phyloP scores from a whole-genome alignment of 2,329 filamentous ascomycete genomes.

The Penicillium polonicum region DNA sequence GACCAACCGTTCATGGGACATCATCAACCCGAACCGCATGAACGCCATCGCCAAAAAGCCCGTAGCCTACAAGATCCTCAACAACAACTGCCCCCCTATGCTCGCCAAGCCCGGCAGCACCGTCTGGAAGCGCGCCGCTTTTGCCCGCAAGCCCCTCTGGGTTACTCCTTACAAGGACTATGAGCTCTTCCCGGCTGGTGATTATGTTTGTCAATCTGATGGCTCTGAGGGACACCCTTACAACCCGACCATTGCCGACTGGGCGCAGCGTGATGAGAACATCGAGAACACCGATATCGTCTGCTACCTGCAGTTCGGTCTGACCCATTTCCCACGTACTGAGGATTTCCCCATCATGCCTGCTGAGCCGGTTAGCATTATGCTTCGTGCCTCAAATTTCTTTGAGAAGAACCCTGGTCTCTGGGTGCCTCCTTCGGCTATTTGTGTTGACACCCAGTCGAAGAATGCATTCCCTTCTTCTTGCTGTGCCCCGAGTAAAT shows the following conservation, averaged over 20 bases:
- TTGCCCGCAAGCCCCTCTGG: conserved; percentile 59
- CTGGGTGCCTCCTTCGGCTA: conserved; percentile 51
- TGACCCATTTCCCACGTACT: conserved; percentile 52
- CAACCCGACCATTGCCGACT: conserved; percentile 46
- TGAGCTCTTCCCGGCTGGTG: conserved; percentile 60
- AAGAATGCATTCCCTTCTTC: conserved; percentile 28
- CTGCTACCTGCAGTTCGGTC: conserved; percentile 57
- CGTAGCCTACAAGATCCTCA: conserved; percentile 30
- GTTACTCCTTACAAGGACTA: conserved; percentile 58
- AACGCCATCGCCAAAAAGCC: conserved; percentile 27
- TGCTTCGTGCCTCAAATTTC: conserved; percentile 60
- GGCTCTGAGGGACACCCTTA: conserved; percentile 36
- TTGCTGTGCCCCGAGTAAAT: conserved; percentile 21
- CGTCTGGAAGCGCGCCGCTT: conserved; percentile 59
- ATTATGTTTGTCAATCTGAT: conserved; percentile 61
- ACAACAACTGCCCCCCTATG: conserved; percentile 34
- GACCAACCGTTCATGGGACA: conserved; percentile 42
- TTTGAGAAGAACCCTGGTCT: conserved; percentile 59
- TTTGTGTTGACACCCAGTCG: conserved; percentile 32
- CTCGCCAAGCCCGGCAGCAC: conserved; percentile 53
- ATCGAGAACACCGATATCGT: conserved; percentile 59
- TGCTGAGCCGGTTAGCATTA: conserved; percentile 57
- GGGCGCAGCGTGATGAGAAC: conserved; percentile 47
- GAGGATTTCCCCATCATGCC: conserved; percentile 63
- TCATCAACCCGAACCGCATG: conserved; percentile 28